A percentile compares a stretch with the other conserved stretches of the same genome.
Evolutionary conservation across 306 rosid genomes (phyloP).

Genomic region (Vicia sativa): DNA sequence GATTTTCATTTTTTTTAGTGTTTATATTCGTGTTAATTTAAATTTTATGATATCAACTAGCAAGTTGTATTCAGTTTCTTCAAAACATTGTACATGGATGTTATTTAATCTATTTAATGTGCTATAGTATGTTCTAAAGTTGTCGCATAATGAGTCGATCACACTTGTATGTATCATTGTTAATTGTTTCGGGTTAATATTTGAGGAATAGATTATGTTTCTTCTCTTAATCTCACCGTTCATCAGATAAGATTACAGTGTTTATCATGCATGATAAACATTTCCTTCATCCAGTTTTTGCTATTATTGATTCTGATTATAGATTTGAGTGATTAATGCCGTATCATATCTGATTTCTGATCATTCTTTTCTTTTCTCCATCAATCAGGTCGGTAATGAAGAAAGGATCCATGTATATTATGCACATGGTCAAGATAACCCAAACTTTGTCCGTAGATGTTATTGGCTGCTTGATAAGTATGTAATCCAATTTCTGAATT

Average conservation of each 20-base stretch:
- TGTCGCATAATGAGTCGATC: constrained; percentile 18
- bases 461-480: constrained; percentile 99
- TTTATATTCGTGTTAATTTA: constrained; percentile 15
- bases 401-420: constrained; percentile 98
- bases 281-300: constrained; percentile 25
- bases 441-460: constrained; percentile 89
- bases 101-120: constrained; percentile 18
- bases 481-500: constrained; percentile 43
- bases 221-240: background rate
- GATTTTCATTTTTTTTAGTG: constrained; percentile 32
- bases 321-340: constrained; percentile 13
- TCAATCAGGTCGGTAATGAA: constrained; percentile 84
- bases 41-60: constrained; percentile 5
- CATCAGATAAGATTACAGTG: constrained; percentile 10
- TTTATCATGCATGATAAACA: constrained; percentile 14
- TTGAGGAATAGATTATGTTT: constrained; percentile 20
- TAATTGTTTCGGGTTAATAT: constrained; percentile 26
- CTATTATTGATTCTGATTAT: constrained; percentile 17
- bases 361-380: constrained; percentile 28
- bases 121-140: constrained; percentile 10
- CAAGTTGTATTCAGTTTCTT: constrained; percentile 18
- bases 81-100: constrained; percentile 1
- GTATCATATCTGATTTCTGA: constrained; percentile 32
- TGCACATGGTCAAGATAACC: constrained; percentile 84
- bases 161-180: constrained; percentile 12